A percentile compares a stretch with the other conserved stretches of the same genome.
Conservation (phyloP, 257 asterid genomes). For the Ophiorrhiza pumila region DNA sequence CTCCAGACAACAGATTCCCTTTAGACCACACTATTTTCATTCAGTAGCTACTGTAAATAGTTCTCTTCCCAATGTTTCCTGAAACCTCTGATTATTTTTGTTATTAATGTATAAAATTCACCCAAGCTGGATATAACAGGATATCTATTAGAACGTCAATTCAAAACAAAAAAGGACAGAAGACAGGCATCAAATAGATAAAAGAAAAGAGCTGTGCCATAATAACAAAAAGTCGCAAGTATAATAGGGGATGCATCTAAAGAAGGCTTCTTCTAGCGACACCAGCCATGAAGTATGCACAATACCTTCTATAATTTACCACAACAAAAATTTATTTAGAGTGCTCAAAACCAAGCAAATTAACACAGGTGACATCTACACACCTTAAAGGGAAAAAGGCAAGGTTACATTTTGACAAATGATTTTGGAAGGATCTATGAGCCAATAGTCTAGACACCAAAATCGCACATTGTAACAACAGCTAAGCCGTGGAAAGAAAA, state of each 20-base stretch:
- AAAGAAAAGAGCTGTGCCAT: neutral
- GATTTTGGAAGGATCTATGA: neutral
- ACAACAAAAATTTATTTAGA: neutral
- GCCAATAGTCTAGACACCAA: neutral
- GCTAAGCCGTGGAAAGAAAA: neutral
- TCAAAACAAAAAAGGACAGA: too few species aligned
- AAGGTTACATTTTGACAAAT: neutral
- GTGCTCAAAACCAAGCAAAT: neutral
- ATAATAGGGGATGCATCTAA: neutral
- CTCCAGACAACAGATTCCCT: neutral
- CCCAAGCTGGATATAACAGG: too few species aligned
- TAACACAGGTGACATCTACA: neutral
- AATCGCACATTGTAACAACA: neutral
- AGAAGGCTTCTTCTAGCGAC: neutral
- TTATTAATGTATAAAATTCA: neutral
- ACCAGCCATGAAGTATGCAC: neutral
- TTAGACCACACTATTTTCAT: neutral
- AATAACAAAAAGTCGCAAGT: neutral
- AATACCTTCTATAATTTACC: neutral
- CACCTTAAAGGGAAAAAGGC: neutral
- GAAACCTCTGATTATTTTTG: neutral
- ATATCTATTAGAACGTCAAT: neutral
- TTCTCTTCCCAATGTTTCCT: neutral
- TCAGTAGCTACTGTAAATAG: neutral
- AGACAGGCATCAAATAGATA: neutral